Conservation (phyloP, 495 filamentous ascomycete genomes). For the Penicillium samsonianum region DNA sequence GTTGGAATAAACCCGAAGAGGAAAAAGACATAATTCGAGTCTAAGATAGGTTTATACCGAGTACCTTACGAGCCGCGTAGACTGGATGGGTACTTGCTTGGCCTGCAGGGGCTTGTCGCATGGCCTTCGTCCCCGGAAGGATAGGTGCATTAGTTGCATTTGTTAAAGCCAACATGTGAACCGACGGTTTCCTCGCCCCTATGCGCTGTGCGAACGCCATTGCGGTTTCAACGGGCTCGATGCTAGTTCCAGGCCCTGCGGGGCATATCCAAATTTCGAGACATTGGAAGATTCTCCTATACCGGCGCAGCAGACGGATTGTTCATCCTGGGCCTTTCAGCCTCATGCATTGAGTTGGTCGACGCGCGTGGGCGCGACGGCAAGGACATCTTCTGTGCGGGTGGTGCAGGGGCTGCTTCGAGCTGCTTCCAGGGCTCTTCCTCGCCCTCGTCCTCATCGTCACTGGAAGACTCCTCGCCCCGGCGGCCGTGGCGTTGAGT, state of each 20-base stretch:
- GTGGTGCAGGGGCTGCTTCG: slow-evolving; percentile 30
- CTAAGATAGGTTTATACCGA: not conserved
- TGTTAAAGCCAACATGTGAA: not conserved
- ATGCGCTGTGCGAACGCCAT: not conserved
- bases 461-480: slow-evolving; percentile 40
- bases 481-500: slow-evolving; percentile 34
- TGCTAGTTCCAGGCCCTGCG: not conserved
- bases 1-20: not conserved
- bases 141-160: slow-evolving; percentile 1
- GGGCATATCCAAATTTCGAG: not conserved
- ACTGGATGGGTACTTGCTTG: not conserved
- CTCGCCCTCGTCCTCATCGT: slow-evolving; percentile 41
- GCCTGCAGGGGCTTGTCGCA: slow-evolving; percentile 7
- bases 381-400: slow-evolving; percentile 18
- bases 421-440: slow-evolving; percentile 37
- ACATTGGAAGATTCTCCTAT: not conserved
- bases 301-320: slow-evolving; percentile 17
- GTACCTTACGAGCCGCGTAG: not conserved
- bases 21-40: not conserved
- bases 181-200: not conserved
- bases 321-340: slow-evolving; percentile 13
- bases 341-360: slow-evolving; percentile 15
- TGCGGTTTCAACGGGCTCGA: not conserved
- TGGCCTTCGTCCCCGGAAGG: not conserved
- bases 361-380: slow-evolving; percentile 22